Evolutionary conservation across 1,139 yeast genomes (phyloP), one percentile per base, ranked within the genome.

Genomic region (Suzukiozyma palmioleophila): DNA sequence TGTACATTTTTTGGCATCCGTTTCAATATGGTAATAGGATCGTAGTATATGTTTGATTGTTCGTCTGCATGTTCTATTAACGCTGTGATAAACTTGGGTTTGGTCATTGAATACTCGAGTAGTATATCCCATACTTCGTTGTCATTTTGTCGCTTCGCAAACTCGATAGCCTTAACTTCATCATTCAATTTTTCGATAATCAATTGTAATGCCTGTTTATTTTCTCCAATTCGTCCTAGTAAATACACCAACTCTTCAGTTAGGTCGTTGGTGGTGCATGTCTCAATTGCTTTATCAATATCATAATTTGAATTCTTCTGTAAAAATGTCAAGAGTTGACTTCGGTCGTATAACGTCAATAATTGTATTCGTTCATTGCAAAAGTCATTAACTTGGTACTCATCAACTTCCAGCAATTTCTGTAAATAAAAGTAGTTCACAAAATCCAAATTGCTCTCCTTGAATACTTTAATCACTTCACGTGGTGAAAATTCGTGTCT

Each of bases 191-290:
- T 75, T 48, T 86, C 83, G 33, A 89, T 81, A 14, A 92, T 89
- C 39, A 92, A 66, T 45, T 71, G 73, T 50, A 92, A 63, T 0
- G 97, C 97, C 43, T 77, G 74, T 47, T 75, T 76, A 44, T 83
- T 80, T 48, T 86, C 86, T 1, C 98, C 98, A 25, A 86, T 81
- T 51, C 80, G 80, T 7, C 96, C 95, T 46, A 88, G 72, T 28
- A 92, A 62, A 51, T 80, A 89, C 0, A 92, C 95, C 37, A 88
- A 67, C 54, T 90, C 97, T 36, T 83, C 79, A 26, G 71, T 73
- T 36, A 65, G 62, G 1, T 69, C 70, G 33, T 72, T 68, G 9
- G 58, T 43, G 43, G 81, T 81, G 51, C 96, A 87, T 0, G 83
- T 58, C 8, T 63, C 59, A 14, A 88, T 77, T 0, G 96, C 96